Percentiles rank a stretch among this genome's conserved stretches.
These are phyloP conservation scores for Penicillium manginii DNA, from an alignment of 495 filamentous ascomycete genomes.

Conservation along the genomic window DNA sequence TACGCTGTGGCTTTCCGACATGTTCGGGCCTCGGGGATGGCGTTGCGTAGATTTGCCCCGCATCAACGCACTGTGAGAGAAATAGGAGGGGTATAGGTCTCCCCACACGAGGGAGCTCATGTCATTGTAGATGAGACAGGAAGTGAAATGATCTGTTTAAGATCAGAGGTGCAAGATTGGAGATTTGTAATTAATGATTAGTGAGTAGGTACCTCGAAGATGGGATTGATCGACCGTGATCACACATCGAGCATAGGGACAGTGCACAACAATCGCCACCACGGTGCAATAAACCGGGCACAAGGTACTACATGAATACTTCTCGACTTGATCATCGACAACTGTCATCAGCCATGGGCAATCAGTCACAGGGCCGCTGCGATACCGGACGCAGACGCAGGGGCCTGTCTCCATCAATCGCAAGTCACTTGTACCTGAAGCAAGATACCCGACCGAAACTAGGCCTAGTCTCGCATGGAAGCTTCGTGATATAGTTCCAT, in stretches of 20 bases:
- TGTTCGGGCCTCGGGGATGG: neutral
- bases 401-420: neutral
- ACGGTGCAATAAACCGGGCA: neutral
- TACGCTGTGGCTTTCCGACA: neutral
- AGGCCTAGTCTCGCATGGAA: neutral
- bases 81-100: neutral
- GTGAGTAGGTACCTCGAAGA: neutral
- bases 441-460: neutral
- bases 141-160: too few relatives aligned
- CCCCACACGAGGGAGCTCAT: neutral
- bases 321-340: neutral
- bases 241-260: neutral
- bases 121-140: too few relatives aligned
- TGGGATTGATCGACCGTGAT: neutral
- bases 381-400: constrained; percentile 3
- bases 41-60: constrained; percentile 3
- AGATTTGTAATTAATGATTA: neutral
- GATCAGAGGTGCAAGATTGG: neutral
- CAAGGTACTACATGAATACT: neutral
- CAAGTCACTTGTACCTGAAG: constrained; percentile 3
- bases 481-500: too few relatives aligned
- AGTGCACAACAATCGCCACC: too few relatives aligned
- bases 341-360: neutral
- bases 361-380: neutral
- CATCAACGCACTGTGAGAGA: neutral